Evolutionary conservation across 768 basidiomycete species (phyloP).

Genomic region (Collybia sp.): DNA sequence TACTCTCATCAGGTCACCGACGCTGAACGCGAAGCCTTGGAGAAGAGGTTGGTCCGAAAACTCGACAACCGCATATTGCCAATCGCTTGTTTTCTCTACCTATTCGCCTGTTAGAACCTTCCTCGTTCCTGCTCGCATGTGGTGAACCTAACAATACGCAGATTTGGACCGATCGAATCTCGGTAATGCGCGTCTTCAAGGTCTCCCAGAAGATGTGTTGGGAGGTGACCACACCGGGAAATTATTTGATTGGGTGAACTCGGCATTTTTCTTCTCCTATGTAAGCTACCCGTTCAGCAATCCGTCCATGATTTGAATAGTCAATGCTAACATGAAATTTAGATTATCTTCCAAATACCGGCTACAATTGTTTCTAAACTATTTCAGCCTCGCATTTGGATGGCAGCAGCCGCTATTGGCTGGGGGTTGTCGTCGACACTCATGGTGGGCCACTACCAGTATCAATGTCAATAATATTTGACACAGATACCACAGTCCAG

Average conservation of each 20-base stretch:
- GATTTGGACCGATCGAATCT: slow-evolving; percentile 75
- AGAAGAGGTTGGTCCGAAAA: slow-evolving; percentile 47
- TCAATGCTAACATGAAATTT: neutral
- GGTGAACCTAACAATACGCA: slow-evolving; percentile 12
- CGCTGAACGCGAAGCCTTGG: slow-evolving; percentile 10
- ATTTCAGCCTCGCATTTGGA: slow-evolving; percentile 63
- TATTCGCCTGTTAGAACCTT: slow-evolving; percentile 63
- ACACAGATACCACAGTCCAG: slow-evolving; percentile 42
- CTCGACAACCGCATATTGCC: slow-evolving; percentile 67
- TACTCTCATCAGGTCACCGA: slow-evolving; percentile 8
- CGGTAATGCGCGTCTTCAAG: slow-evolving; percentile 76
- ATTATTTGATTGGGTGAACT: slow-evolving; percentile 76
- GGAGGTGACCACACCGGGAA: slow-evolving; percentile 64
- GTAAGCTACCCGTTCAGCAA: slow-evolving; percentile 28
- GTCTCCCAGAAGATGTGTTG: slow-evolving; percentile 59
- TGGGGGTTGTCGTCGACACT: slow-evolving; percentile 77
- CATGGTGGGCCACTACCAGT: slow-evolving; percentile 41
- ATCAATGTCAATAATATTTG: neutral
- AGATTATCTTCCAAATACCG: slow-evolving; percentile 72
- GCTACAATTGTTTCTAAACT: slow-evolving; percentile 64
- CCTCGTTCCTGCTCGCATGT: neutral
- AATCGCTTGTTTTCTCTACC: slow-evolving; percentile 67
- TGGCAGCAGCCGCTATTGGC: slow-evolving; percentile 59
- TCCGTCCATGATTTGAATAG: neutral
- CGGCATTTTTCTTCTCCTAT: slow-evolving; percentile 77